These are phyloP conservation scores for Crithidia expoeki DNA, from an alignment of 208 protist species.

Conservation along the genomic window DNA sequence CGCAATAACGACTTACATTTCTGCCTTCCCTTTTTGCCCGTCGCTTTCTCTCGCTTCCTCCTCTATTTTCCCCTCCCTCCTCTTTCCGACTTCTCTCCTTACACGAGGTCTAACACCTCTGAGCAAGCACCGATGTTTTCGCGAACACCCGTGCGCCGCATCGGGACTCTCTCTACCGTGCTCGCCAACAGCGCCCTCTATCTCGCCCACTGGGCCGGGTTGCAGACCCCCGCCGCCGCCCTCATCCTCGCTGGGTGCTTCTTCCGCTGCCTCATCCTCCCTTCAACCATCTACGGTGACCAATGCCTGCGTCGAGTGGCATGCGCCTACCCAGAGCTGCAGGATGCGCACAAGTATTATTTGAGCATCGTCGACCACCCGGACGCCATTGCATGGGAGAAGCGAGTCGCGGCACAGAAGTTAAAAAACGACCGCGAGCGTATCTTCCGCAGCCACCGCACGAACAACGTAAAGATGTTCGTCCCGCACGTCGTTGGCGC, in stretches of 20 bases:
- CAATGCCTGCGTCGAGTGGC: conserved; percentile 67
- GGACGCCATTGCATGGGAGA: conserved; percentile 80
- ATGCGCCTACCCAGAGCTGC: conserved; percentile 72
- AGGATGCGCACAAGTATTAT: conserved; percentile 68
- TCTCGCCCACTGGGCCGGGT: conserved; percentile 31
- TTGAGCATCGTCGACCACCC: conserved; percentile 71
- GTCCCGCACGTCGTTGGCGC: conserved; percentile 45
- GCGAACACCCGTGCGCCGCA: conserved; percentile 34
- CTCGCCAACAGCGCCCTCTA: conserved; percentile 65
- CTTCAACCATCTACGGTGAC: conserved; percentile 81
- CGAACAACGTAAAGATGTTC: conserved; percentile 78
- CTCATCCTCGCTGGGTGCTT: conserved; percentile 60
- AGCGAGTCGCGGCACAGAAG: conserved; percentile 79
- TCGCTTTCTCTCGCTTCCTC: not conserved
- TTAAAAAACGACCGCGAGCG: conserved; percentile 82
- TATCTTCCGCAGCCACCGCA: conserved; percentile 75
- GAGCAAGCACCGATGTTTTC: conserved; percentile 32
- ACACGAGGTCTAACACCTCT: not conserved
- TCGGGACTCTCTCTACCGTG: conserved; percentile 61
- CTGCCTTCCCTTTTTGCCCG: too few relatives aligned
- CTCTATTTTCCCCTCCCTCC: not conserved
- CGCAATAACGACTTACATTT: too few relatives aligned
- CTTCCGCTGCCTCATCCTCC: conserved; percentile 58
- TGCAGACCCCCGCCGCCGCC: conserved; percentile 54
- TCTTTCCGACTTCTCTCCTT: not conserved